Base-by-base conservation (phyloP, 345 rosid species). In the Aethionema arabicum region DNA sequence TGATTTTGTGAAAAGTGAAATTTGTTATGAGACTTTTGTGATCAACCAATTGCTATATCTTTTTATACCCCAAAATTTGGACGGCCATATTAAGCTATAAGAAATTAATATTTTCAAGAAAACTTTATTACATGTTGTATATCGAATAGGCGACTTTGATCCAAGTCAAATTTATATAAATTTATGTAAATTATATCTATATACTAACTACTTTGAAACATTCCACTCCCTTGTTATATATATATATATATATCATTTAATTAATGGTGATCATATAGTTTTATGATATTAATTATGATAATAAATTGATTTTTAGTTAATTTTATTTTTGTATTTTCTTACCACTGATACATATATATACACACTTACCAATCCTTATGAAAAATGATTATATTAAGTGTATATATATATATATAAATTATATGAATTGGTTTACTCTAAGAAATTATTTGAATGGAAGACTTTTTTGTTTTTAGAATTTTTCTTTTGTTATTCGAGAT, bases 131-230 rank as follows among this genome's bases (percentile, higher is more conserved):
- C 48, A 62, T 49, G 9, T 56, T 56, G 50, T 58, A 32, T 32
- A 36, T 41, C 36, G 55, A 69, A 62, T 16, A 47, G 57, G 68
- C n/a, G n/a, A n/a, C n/a, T n/a, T n/a, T n/a, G n/a, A n/a, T 55
- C 74, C 27, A 21, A 55, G 32, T 69, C 63, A 68, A 43, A 52
- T 52, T 2, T 32, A 54, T 36, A 29, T 37, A 27, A 52, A 37
- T 4, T 11, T 45, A 44, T 49, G 1, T 36, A 27, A 15, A 16
- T 5, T 39, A 38, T 45, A 15, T 36, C 32, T 43, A 38, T 51
- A 21, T 21, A 43, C 15, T 4, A 27, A 49, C 51, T 58, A 41
- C 60, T 69, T 69, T 69, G 74, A 69, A 69, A 46, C 57, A 55
- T 55, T 69, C 74, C 2, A 5, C 45, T 53, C 31, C 44, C 67